These are phyloP conservation scores for Colletotrichum sansevieriae DNA, from an alignment of 2,329 filamentous ascomycete species.

Conservation along the genomic window DNA sequence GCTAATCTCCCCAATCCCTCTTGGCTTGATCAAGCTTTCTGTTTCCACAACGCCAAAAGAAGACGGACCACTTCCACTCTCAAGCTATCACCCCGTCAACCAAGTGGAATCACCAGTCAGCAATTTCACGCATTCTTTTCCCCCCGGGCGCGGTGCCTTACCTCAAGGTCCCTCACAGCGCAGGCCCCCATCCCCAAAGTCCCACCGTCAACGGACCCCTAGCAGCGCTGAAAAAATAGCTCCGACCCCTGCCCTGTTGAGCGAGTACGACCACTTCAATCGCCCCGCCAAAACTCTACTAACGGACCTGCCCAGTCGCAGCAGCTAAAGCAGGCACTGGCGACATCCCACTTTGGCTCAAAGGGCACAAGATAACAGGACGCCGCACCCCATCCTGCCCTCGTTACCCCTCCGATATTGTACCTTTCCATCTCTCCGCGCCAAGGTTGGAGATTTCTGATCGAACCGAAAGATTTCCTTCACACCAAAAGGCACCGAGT, in stretches of 20 bases:
- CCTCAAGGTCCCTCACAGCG: not conserved
- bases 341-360: slow-evolving; percentile 16
- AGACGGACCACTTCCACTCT: slow-evolving; percentile 1
- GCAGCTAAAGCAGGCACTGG: too few species aligned
- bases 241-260: slow-evolving; percentile 24
- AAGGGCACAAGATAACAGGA: not conserved
- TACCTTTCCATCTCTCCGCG: not conserved
- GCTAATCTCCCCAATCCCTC: not conserved
- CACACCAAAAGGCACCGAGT: not conserved
- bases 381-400: slow-evolving; percentile 12
- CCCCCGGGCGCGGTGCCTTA: not conserved
- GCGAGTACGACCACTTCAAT: not conserved
- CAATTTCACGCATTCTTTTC: not conserved
- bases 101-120: slow-evolving; percentile 18
- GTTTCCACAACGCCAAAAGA: not conserved
- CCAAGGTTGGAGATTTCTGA: not conserved
- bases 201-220: not conserved
- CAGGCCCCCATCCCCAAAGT: not conserved
- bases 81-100: slow-evolving; percentile 31
- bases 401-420: not conserved
- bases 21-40: not conserved
- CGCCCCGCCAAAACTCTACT: slow-evolving; percentile 25
- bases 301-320: too few species aligned
- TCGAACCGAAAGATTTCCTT: not conserved
- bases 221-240: slow-evolving; percentile 26